Evolutionary conservation across 148 eudicot species (phyloP).

Genomic region (Pharnaceum exiguum): DNA sequence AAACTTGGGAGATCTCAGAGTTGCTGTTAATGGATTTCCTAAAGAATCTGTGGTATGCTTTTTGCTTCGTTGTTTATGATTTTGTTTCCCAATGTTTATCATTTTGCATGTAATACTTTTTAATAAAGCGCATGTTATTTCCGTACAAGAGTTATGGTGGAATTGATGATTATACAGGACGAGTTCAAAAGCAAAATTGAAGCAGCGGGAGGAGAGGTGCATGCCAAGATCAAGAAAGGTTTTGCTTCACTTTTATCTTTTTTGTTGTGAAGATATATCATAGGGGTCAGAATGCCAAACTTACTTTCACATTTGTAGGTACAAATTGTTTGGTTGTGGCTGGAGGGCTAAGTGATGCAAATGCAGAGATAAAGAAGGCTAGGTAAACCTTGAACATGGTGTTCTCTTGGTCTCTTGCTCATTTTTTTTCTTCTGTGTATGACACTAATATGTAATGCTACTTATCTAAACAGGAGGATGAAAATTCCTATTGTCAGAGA

Average conservation of each 20-base stretch:
- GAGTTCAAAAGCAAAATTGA: slow-evolving; percentile 66
- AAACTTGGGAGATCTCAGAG: slow-evolving; percentile 61
- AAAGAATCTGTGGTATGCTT: slow-evolving; percentile 52
- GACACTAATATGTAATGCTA: not conserved
- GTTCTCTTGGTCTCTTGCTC: slow-evolving; percentile 1
- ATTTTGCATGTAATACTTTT: not conserved
- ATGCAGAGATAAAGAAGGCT: slow-evolving; percentile 80
- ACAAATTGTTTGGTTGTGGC: slow-evolving; percentile 82
- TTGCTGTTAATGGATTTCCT: slow-evolving; percentile 54
- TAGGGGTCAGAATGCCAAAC: not conserved
- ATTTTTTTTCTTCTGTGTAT: not conserved
- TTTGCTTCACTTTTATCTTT: not conserved
- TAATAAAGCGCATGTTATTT: not conserved
- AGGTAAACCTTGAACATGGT: slow-evolving; percentile 36
- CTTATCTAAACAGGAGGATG: slow-evolving; percentile 70
- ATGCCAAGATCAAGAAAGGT: slow-evolving; percentile 84
- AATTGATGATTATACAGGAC: slow-evolving; percentile 36
- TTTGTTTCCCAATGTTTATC: not conserved
- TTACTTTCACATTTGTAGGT: slow-evolving; percentile 33
- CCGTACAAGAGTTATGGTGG: not conserved
- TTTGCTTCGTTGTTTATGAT: slow-evolving; percentile 3
- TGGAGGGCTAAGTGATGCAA: slow-evolving; percentile 42
- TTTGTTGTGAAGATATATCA: not conserved
- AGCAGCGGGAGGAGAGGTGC: slow-evolving; percentile 72
- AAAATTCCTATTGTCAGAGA: slow-evolving; percentile 85